Percentiles rank a stretch among this genome's conserved stretches.
Conservation (phyloP, 23 red algal genomes). For the Chondrus crispus region DNA sequence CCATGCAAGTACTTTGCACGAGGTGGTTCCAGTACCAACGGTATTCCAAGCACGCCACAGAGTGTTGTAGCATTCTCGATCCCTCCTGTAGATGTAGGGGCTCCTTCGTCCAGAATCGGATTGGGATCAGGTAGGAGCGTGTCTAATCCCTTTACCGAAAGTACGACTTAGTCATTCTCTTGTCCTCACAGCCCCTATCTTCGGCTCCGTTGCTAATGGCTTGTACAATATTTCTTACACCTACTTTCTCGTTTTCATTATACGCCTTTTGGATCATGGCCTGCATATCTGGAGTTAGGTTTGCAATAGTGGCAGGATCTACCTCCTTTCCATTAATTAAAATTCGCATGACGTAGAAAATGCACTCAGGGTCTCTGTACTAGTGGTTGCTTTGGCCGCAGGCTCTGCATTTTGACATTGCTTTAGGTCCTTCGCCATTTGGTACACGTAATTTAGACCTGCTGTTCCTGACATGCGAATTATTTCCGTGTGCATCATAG, state of each 20-base stretch:
- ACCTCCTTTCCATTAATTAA: background rate
- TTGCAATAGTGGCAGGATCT: background rate
- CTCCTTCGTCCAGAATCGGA: background rate
- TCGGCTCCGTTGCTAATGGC: background rate
- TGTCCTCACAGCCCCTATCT: background rate
- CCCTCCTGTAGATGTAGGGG: background rate
- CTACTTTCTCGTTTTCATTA: background rate
- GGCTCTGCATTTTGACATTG: background rate
- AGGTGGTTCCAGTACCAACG: too few species aligned
- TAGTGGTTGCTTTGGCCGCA: background rate
- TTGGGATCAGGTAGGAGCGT: background rate
- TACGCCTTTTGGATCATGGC: background rate
- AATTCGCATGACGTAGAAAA: background rate
- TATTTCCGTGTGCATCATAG: background rate
- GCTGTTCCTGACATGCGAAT: background rate
- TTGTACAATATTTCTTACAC: background rate
- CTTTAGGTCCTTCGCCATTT: background rate
- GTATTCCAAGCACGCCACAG: too few species aligned
- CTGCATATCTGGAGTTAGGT: background rate
- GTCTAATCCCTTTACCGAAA: constrained; percentile 19
- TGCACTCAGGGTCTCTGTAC: background rate
- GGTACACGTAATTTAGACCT: background rate
- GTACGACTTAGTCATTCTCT: background rate
- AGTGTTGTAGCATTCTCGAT: background rate
- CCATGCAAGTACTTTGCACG: too few species aligned